Evolutionary conservation across 2,329 filamentous ascomycete species (phyloP).

Genomic region (Didymella segeticola): DNA sequence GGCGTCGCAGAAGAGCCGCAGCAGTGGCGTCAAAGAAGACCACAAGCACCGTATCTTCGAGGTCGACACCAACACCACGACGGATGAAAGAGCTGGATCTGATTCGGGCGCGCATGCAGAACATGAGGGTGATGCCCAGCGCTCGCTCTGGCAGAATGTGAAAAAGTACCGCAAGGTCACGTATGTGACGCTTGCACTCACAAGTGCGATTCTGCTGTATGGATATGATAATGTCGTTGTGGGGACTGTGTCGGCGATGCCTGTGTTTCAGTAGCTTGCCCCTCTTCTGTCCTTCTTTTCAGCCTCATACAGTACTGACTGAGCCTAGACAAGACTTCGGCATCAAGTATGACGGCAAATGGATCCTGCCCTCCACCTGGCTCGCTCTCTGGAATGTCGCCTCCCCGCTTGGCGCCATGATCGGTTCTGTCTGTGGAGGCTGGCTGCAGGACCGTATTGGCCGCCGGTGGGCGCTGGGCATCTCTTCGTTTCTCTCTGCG

Average conservation of each 20-base stretch:
- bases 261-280: conserved; percentile 34
- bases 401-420: conserved; percentile 36
- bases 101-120: background rate
- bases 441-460: conserved; percentile 38
- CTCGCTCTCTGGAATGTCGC: conserved; percentile 40
- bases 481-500: conserved; percentile 35
- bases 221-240: conserved; percentile 43
- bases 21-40: conserved; percentile 11
- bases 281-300: background rate
- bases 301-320: background rate
- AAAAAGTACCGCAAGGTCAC: conserved; percentile 40
- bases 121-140: conserved; percentile 25
- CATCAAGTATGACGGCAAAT: conserved; percentile 28
- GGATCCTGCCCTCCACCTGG: conserved; percentile 40
- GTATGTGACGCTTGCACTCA: conserved; percentile 32
- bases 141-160: conserved; percentile 39
- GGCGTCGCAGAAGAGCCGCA: conserved; percentile 4
- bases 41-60: conserved; percentile 20
- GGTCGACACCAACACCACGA: conserved; percentile 12
- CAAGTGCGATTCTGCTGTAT: conserved; percentile 39
- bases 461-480: conserved; percentile 30
- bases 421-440: conserved; percentile 34
- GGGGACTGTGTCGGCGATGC: conserved; percentile 39
- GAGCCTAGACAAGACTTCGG: conserved; percentile 34
- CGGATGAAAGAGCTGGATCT: background rate